Conservation (phyloP, 176 grass and related monocot genomes). For the Pontederia paniculata region DNA sequence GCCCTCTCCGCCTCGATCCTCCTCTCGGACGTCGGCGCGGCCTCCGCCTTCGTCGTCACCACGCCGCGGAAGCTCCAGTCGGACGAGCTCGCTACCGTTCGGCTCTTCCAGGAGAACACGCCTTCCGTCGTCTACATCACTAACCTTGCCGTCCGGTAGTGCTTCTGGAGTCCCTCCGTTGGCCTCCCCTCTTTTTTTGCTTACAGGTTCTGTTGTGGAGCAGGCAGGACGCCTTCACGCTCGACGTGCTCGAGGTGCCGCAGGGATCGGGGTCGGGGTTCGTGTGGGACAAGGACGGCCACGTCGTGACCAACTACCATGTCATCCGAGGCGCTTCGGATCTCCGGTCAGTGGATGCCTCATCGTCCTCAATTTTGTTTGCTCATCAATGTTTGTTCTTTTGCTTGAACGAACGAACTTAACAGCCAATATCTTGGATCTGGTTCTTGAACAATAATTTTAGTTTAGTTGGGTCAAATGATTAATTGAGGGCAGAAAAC, state of each 20-base stretch:
- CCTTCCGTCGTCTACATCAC: slow-evolving; percentile 99
- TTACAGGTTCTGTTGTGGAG: slow-evolving; percentile 1
- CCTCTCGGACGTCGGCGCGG: slow-evolving; percentile 39
- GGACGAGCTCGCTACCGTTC: slow-evolving; percentile 86
- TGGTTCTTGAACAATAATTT: no score
- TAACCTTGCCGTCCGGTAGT: slow-evolving; percentile 69
- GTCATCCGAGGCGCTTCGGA: slow-evolving; percentile 89
- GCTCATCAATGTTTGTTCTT: no score
- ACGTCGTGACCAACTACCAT: slow-evolving; percentile 92
- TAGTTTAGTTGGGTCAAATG: no score
- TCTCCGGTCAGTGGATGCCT: slow-evolving; percentile 44
- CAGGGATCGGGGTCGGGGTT: slow-evolving; percentile 93
- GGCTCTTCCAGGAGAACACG: slow-evolving; percentile 91
- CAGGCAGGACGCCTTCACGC: slow-evolving; percentile 95
- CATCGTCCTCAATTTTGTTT: not conserved
- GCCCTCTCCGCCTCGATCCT: slow-evolving; percentile 54
- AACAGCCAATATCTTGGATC: not conserved
- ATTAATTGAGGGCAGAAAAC: no score
- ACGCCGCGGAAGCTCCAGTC: slow-evolving; percentile 78
- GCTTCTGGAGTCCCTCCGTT: not conserved
- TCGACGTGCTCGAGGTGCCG: slow-evolving; percentile 97
- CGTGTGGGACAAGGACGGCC: slow-evolving; percentile 89
- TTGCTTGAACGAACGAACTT: not conserved
- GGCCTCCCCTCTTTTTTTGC: no score
- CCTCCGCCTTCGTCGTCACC: slow-evolving; percentile 70